Evolutionary conservation across 2,329 filamentous ascomycete species (phyloP), one percentile per base, ranked within the genome.

Genomic region (Neonectria ditissima): DNA sequence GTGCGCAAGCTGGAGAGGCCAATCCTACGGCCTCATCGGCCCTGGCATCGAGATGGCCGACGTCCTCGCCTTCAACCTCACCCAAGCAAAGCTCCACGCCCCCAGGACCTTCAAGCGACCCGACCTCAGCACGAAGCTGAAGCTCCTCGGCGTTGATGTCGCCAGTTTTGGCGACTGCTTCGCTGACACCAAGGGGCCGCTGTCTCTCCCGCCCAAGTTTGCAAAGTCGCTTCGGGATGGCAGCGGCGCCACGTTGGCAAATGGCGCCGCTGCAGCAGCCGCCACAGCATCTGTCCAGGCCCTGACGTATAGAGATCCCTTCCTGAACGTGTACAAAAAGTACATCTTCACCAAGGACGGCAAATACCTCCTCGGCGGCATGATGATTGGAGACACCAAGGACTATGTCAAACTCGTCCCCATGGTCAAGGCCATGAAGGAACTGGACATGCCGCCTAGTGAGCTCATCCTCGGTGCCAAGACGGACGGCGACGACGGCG

Each of bases 131-230:
- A 97, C 94, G 0, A 97, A 97, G 76, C 82, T 97, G 30, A 97
- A 97, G 82, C 83, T 97, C 0, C 84, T 97, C 0, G 94, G 94
- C 0, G 93, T 97, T 9, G 92, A 97, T 69, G 94, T 97, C 5
- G 94, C 94, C 18, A 96, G 92, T 74, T 97, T 97, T 75, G 94
- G 94, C 0, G 94, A 97, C 76, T 97, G 94, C 82, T 97, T 97
- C 69, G 94, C 94, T 0, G 94, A 97, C 72, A 84, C 92, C 30
- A 92, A 97, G 74, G 93, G 93, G 0, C 92, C 93, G 0, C 91
- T 90, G 67, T 84, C 89, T 50, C 81, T 95, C n/a, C 93, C 92
- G 0, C 83, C 85, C 3, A 86, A 85, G 65, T 83, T 80, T 11
- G 79, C 77, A 4, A 84, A 75, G 63, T 77, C 56, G 1, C 39